phyloP scores from a whole-genome alignment of 306 rosid genomes.

The Cucumis hystrix region DNA sequence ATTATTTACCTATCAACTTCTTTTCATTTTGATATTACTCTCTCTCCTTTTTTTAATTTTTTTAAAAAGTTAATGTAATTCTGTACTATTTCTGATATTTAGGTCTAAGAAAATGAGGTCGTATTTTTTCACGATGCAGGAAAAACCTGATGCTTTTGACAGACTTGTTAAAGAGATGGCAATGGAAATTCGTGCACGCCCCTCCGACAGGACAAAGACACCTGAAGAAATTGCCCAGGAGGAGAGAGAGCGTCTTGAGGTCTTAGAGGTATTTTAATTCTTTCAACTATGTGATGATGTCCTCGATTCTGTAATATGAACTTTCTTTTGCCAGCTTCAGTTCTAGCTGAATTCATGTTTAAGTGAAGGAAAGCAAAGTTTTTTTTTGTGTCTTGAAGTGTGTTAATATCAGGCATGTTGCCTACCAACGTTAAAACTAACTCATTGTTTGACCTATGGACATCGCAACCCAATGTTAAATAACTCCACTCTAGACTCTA shows the following conservation, averaged over 20 bases:
- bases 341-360: background rate
- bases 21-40: background rate
- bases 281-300: background rate
- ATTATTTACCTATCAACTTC: background rate
- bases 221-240: conserved; percentile 90
- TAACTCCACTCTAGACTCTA: too few species aligned
- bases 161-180: conserved; percentile 57
- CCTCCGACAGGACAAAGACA: conserved; percentile 76
- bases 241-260: conserved; percentile 69
- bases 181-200: conserved; percentile 81
- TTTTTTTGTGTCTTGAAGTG: too few species aligned
- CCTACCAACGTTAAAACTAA: too few species aligned
- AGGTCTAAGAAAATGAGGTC: background rate
- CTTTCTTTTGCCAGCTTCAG: background rate
- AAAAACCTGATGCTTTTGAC: conserved; percentile 58
- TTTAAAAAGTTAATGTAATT: background rate
- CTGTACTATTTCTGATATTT: background rate
- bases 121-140: conserved; percentile 45
- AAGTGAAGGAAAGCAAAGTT: background rate
- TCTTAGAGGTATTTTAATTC: conserved; percentile 47
- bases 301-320: background rate
- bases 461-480: too few species aligned
- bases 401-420: too few species aligned
- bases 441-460: too few species aligned
- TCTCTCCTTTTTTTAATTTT: background rate